Evolutionary conservation across 1,139 yeast genomes (phyloP), one percentile per base, ranked within the genome.

Genomic region (Diutina mesorugosa): DNA sequence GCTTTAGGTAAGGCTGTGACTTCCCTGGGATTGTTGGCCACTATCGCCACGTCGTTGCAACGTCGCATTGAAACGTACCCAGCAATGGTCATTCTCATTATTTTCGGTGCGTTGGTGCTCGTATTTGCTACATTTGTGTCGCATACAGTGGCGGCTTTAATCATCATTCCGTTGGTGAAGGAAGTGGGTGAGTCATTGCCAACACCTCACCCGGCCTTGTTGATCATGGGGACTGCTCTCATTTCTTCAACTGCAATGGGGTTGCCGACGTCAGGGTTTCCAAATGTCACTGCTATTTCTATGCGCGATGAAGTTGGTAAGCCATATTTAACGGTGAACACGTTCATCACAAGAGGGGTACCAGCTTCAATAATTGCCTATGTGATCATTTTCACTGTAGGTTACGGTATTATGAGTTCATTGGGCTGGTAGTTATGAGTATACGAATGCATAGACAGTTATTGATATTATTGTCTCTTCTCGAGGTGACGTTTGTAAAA

Each of bases 201-300:
- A 14, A 78, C 79, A 46, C 87, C 89, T 4, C 91, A 84, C 65
- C 88, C 93, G 21, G 73, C 80, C 57, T 69, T 90, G 57, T 73
- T 91, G 64, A 86, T 91, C 55, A 86, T 91, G 93, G 82, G 86
- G 26, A 79, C 95, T 16, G 93, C 96, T 0, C 74, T 91, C 63
- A 71, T 91, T 60, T 89, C 97, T 62, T 89, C 97, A 0, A 84
- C 85, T 55, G 98, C 97, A 3, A 91, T 91, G 97, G 97, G 95
- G 10, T 76, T 91, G 59, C 98, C 98, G 32, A 91, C 98, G 0
- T 87, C 96, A 1, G 98, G 98, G 0, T 91, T 91, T 79, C 98
- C 98, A 18, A 91, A 91, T 64, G 96, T 91, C 51, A 90, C 97
- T 0, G 98, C 97, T 2, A 88, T 91, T 58, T 89, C 96, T 59